phyloP scores from a whole-genome alignment of 805 yeast species.

The Schizosaccharomyces octosporus region DNA sequence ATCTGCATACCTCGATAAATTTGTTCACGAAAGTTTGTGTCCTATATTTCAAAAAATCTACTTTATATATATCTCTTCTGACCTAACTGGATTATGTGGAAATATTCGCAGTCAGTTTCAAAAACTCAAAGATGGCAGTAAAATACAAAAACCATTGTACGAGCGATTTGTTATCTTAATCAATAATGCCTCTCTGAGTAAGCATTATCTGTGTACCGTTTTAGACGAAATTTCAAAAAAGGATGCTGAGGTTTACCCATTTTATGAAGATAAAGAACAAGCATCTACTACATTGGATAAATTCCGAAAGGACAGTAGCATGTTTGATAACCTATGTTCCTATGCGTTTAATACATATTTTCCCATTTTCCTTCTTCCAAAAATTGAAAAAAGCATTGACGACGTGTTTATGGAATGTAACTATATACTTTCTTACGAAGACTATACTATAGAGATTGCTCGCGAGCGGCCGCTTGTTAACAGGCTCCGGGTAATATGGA shows the following conservation, averaged over 20 bases:
- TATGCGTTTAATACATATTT: not conserved
- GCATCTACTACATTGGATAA: not conserved
- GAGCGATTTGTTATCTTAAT: not conserved
- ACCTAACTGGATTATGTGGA: not conserved
- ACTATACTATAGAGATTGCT: not conserved
- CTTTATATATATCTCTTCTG: not conserved
- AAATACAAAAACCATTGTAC: not conserved
- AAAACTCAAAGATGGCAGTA: not conserved
- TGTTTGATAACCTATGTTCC: not conserved
- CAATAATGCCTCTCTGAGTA: not conserved
- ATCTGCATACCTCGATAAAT: not conserved
- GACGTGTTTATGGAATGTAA: not conserved
- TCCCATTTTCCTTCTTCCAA: not conserved
- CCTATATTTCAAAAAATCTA: not conserved
- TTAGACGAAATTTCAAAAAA: not conserved
- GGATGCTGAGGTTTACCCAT: not conserved
- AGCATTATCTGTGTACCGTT: not conserved
- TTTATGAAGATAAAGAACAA: not conserved
- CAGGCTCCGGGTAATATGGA: not conserved
- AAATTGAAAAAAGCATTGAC: not conserved
- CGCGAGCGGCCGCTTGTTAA: not conserved
- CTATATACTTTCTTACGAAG: not conserved
- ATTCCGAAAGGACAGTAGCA: not conserved
- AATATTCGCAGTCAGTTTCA: not conserved
- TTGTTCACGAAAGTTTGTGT: not conserved